A percentile compares a stretch with the other conserved stretches of the same genome.
phyloP scores from a whole-genome alignment of 2,329 filamentous ascomycete species.

The Trichoderma brevicompactum region DNA sequence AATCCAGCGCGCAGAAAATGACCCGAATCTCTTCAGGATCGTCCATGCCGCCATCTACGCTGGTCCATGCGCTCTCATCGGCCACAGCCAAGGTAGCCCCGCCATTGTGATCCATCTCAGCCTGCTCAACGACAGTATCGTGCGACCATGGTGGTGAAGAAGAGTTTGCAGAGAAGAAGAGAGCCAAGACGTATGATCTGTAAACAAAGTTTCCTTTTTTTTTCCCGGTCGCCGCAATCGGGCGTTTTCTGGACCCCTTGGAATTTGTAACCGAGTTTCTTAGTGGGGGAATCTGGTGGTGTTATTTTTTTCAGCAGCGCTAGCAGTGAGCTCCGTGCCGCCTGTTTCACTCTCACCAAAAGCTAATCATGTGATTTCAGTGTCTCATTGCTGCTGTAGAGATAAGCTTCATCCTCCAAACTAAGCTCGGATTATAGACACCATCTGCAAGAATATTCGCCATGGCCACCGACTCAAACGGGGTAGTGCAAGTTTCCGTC shows the following conservation, averaged over 20 bases:
- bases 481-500: slow-evolving; percentile 55
- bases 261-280: slow-evolving; percentile 16
- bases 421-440: background rate
- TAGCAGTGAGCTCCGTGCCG: background rate
- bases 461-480: slow-evolving; percentile 36
- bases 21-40: slow-evolving; percentile 83
- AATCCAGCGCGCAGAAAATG: slow-evolving; percentile 82
- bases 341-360: slow-evolving; percentile 1
- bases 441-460: background rate
- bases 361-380: slow-evolving; percentile 34
- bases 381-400: background rate
- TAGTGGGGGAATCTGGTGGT: slow-evolving; percentile 18
- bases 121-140: slow-evolving; percentile 25
- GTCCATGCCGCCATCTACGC: slow-evolving; percentile 66
- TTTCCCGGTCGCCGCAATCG: slow-evolving; percentile 20
- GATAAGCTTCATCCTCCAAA: background rate
- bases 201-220: slow-evolving; percentile 18
- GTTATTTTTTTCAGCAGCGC: slow-evolving; percentile 8
- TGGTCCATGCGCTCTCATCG: slow-evolving; percentile 57
- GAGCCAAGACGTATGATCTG: background rate
- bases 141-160: slow-evolving; percentile 24
- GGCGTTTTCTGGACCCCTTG: slow-evolving; percentile 16
- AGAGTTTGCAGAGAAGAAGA: background rate
- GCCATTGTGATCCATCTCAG: slow-evolving; percentile 28
- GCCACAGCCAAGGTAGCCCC: slow-evolving; percentile 31